These are phyloP conservation scores for Drechslerella dactyloides DNA, from an alignment of 2,329 filamentous ascomycete genomes.

Conservation along the genomic window DNA sequence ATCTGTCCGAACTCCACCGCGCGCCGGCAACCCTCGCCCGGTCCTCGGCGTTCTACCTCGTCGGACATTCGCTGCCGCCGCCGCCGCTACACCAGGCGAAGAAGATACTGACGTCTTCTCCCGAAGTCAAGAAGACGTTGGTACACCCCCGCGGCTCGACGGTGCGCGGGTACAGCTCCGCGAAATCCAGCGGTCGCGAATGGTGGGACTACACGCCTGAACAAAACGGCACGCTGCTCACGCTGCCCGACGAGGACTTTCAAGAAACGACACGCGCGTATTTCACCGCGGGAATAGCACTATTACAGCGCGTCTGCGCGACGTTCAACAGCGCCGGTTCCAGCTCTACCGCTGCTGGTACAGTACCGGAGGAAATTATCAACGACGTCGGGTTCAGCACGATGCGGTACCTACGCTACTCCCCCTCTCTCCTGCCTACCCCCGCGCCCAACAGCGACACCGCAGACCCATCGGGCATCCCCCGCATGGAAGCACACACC, in stretches of 20 bases:
- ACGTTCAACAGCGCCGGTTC: no score
- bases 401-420: conserved; percentile 45
- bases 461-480: conserved; percentile 10
- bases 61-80: conserved; percentile 34
- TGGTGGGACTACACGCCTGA: conserved; percentile 50
- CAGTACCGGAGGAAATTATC: conserved; percentile 24
- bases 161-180: conserved; percentile 38
- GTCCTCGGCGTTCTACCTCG: conserved; percentile 40
- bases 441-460: background rate
- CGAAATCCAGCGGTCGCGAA: conserved; percentile 30
- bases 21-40: conserved; percentile 29
- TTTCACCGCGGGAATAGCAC: conserved; percentile 26
- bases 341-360: no score
- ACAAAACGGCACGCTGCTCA: conserved; percentile 4
- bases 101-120: conserved; percentile 23
- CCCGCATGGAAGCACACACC: conserved; percentile 46
- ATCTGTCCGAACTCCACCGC: conserved; percentile 33
- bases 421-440: conserved; percentile 17
- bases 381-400: conserved; percentile 37
- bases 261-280: conserved; percentile 21
- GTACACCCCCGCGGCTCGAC: conserved; percentile 40
- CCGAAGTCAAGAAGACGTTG: conserved; percentile 16
- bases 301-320: conserved; percentile 31
- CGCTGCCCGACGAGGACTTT: conserved; percentile 38
- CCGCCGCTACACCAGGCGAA: conserved; percentile 33